These are phyloP conservation scores for Aphanomyces stellatus DNA, from an alignment of 352 stramenopile genomes.

Conservation along the genomic window DNA sequence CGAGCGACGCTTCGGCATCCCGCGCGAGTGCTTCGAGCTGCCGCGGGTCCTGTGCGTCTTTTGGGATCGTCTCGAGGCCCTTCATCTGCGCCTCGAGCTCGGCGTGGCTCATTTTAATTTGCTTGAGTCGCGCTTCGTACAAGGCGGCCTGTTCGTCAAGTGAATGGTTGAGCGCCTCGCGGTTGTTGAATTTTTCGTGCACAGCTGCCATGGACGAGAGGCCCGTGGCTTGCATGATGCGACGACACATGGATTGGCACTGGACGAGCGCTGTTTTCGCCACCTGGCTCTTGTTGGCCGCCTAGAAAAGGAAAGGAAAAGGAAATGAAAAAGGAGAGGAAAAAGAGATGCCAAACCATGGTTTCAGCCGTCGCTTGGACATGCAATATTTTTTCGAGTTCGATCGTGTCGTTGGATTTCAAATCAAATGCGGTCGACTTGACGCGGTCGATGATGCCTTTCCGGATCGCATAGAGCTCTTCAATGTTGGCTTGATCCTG, in stretches of 20 bases:
- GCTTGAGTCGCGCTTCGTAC: constrained; percentile 68
- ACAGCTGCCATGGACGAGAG: constrained; percentile 71
- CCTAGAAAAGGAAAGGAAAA: neutral
- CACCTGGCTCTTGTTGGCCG: constrained; percentile 22
- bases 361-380: constrained; percentile 19
- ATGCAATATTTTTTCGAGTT: constrained; percentile 15
- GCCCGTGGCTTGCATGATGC: constrained; percentile 73
- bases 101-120: constrained; percentile 62
- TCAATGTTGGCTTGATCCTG: constrained; percentile 59
- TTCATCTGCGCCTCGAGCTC: constrained; percentile 67
- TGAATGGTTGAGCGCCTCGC: constrained; percentile 66
- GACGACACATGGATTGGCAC: constrained; percentile 74
- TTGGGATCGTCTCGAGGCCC: constrained; percentile 31
- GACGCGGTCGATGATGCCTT: constrained; percentile 70
- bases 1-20: constrained; percentile 58
- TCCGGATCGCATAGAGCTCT: constrained; percentile 51
- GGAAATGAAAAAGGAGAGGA: neutral
- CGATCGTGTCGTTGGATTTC: constrained; percentile 16
- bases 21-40: constrained; percentile 64
- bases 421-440: constrained; percentile 20
- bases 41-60: constrained; percentile 33
- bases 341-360: neutral
- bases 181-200: constrained; percentile 66
- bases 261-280: constrained; percentile 70
- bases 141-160: constrained; percentile 77